phyloP scores from a whole-genome alignment of 2,329 filamentous ascomycete genomes.

The Epichloe brachyelytri region DNA sequence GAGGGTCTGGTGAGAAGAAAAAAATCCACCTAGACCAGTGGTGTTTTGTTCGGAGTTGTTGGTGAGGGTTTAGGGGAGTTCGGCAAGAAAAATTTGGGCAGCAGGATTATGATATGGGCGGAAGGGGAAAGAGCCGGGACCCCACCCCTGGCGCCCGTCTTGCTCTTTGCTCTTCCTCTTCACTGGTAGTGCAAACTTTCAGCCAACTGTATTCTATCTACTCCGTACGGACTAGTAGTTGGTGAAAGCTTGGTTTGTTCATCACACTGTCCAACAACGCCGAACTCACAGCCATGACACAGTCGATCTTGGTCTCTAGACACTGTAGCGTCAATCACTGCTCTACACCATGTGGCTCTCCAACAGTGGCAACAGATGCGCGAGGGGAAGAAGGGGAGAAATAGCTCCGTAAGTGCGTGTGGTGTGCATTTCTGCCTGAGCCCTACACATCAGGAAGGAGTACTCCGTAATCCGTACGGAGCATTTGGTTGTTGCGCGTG shows the following conservation, averaged over 20 bases:
- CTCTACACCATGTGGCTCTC: neutral
- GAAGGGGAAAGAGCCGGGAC: constrained; percentile 17
- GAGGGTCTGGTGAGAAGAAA: constrained; percentile 18
- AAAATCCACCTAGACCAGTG: constrained; percentile 23
- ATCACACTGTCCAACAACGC: too few species aligned
- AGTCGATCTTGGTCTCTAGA: too few species aligned
- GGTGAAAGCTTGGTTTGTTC: too few species aligned
- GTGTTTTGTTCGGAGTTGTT: constrained; percentile 16
- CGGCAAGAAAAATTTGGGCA: constrained; percentile 26
- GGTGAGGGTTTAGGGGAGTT: constrained; percentile 23
- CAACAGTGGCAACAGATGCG: neutral
- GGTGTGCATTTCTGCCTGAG: neutral
- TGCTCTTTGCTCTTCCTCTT: neutral
- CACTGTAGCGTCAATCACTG: too few species aligned
- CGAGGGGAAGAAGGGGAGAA: neutral
- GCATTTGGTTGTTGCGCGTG: too few species aligned
- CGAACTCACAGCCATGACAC: too few species aligned
- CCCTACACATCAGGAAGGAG: too few species aligned
- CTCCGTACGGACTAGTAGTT: too few species aligned
- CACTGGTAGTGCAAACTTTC: neutral
- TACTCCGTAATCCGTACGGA: too few species aligned
- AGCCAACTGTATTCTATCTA: too few species aligned
- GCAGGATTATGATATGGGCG: constrained; percentile 21
- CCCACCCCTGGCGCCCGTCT: neutral
- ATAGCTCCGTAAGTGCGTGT: neutral